phyloP scores from a whole-genome alignment of 345 rosid genomes.

The Excoecaria cochinchinensis region DNA sequence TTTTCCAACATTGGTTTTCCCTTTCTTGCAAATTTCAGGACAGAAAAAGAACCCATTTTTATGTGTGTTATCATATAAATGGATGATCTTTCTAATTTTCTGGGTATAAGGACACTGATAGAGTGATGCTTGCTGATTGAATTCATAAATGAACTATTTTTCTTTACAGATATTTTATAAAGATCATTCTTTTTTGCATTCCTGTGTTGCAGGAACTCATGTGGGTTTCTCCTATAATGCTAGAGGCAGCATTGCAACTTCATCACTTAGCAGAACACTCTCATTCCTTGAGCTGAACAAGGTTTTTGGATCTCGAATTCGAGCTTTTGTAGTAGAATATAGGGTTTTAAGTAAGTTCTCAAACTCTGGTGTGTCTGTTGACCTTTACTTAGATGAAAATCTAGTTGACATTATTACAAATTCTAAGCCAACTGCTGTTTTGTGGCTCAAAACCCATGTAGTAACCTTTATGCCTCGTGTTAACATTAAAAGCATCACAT shows the following conservation, averaged over 20 bases:
- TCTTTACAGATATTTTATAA: background rate
- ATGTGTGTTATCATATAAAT: background rate
- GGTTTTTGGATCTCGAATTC: slow-evolving; percentile 24
- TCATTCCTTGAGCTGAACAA: slow-evolving; percentile 28
- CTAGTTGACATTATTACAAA: slow-evolving; percentile 22
- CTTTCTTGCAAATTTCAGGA: background rate
- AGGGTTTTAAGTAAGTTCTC: slow-evolving; percentile 17
- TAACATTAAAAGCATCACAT: slow-evolving; percentile 32
- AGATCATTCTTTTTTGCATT: background rate
- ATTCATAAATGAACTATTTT: too few species aligned
- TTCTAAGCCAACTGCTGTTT: slow-evolving; percentile 28
- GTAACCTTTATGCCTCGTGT: slow-evolving; percentile 22
- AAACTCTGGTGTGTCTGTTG: slow-evolving; percentile 21
- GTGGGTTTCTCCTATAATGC: slow-evolving; percentile 37
- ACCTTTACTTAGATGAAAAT: slow-evolving; percentile 37
- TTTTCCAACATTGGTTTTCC: background rate
- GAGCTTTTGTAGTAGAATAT: slow-evolving; percentile 21
- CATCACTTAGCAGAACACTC: slow-evolving; percentile 18
- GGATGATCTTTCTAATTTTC: too few species aligned
- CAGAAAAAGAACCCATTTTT: background rate
- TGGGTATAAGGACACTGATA: too few species aligned
- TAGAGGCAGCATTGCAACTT: slow-evolving; percentile 15
- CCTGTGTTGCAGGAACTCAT: slow-evolving; percentile 26
- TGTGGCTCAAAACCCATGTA: slow-evolving; percentile 36
- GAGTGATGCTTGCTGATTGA: too few species aligned